A percentile compares a stretch with the other conserved stretches of the same genome.
These are phyloP conservation scores for Zymoseptoria tritici DNA, from an alignment of 2,329 filamentous ascomycete species.

Conservation along the genomic window DNA sequence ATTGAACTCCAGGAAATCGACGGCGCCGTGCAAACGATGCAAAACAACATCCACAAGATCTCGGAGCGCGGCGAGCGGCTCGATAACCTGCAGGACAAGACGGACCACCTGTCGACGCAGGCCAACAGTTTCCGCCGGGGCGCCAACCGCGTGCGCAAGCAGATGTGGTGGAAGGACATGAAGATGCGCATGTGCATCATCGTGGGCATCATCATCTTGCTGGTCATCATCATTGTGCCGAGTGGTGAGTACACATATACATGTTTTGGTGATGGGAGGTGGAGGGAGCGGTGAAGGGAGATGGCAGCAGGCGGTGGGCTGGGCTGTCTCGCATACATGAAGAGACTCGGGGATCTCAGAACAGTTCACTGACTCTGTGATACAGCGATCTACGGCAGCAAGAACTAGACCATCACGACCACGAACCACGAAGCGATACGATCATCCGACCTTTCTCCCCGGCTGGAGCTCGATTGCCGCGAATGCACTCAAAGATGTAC, in stretches of 20 bases:
- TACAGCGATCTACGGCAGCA: slow-evolving; percentile 19
- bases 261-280: background rate
- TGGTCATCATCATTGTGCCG: slow-evolving; percentile 91
- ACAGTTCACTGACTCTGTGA: background rate
- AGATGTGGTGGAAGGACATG: slow-evolving; percentile 99
- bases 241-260: slow-evolving; percentile 54
- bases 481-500: slow-evolving; percentile 3
- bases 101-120: slow-evolving; percentile 81
- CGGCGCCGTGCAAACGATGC: slow-evolving; percentile 89
- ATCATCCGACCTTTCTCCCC: background rate
- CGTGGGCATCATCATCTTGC: slow-evolving; percentile 79
- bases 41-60: slow-evolving; percentile 95
- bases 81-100: slow-evolving; percentile 87
- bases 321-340: no score
- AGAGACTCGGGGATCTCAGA: background rate
- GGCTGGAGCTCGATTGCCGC: background rate
- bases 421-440: slow-evolving; percentile 3
- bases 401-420: slow-evolving; percentile 9
- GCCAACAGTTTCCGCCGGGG: slow-evolving; percentile 94
- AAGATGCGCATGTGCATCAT: slow-evolving; percentile 99
- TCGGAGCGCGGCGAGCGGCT: slow-evolving; percentile 85
- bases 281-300: background rate
- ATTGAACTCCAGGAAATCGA: slow-evolving; percentile 72
- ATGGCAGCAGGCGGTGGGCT: slow-evolving; percentile 2
- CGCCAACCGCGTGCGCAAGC: slow-evolving; percentile 83